Evolutionary conservation across 164 flowering plant species (phyloP).

Genomic region (Cinnamomum micranthum): DNA sequence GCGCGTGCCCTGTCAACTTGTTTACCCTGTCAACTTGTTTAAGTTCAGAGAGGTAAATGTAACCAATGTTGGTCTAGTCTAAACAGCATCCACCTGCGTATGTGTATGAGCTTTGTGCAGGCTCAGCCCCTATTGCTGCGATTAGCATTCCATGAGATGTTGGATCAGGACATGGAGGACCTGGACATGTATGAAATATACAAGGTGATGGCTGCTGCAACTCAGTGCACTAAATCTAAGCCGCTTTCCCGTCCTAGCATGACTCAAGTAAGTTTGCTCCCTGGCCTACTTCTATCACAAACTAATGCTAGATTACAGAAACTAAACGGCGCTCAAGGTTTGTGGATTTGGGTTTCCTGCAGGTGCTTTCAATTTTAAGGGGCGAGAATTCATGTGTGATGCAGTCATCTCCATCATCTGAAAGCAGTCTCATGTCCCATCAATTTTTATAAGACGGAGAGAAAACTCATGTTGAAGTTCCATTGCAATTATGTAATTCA

Average conservation of each 20-base stretch:
- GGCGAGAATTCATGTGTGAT: slow-evolving; percentile 25
- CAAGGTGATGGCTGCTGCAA: slow-evolving; percentile 31
- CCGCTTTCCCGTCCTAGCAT: slow-evolving; percentile 22
- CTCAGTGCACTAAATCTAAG: slow-evolving; percentile 25
- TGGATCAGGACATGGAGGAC: slow-evolving; percentile 24
- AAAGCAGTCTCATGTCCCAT: slow-evolving; percentile 5
- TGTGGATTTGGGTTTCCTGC: background rate
- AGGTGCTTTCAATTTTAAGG: slow-evolving; percentile 34
- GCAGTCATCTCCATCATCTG: slow-evolving; percentile 24
- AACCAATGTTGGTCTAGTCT: too few relatives aligned
- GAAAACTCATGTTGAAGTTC: background rate
- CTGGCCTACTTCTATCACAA: background rate
- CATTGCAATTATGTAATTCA: background rate
- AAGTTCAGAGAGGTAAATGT: too few relatives aligned
- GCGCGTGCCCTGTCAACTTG: too few relatives aligned
- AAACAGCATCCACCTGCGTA: too few relatives aligned
- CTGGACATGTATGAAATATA: slow-evolving; percentile 30
- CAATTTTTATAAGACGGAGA: background rate
- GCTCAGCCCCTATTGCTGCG: slow-evolving; percentile 25
- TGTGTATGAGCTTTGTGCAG: slow-evolving; percentile 13
- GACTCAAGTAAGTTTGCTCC: slow-evolving; percentile 18
- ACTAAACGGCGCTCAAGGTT: background rate
- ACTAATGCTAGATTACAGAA: too few relatives aligned
- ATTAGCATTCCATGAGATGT: slow-evolving; percentile 28
- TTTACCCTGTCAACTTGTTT: too few relatives aligned